These are phyloP conservation scores for Bauhinia variegata DNA, from an alignment of 306 rosid genomes.

Conservation along the genomic window DNA sequence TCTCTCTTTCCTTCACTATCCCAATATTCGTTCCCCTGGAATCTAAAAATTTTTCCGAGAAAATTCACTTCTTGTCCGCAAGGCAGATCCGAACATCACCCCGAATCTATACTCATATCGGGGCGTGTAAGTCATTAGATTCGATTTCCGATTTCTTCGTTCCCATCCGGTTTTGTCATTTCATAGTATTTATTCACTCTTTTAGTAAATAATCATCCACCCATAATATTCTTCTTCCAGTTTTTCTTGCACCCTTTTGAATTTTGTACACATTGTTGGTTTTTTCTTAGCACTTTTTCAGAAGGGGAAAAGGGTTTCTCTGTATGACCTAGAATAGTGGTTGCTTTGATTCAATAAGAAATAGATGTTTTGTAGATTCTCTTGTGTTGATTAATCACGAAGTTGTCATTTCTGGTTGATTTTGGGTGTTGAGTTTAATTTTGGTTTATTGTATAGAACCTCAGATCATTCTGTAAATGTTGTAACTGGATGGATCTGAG, in stretches of 20 bases:
- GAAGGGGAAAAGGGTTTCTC: constrained; percentile 30
- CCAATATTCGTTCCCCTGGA: constrained; percentile 20
- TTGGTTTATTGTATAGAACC: constrained; percentile 28
- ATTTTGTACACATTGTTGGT: neutral
- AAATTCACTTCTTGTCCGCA: constrained; percentile 35
- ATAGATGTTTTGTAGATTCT: constrained; percentile 34
- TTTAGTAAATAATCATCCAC: constrained; percentile 21
- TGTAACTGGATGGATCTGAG: constrained; percentile 61
- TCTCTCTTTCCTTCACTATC: constrained; percentile 11
- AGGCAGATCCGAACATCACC: constrained; percentile 58
- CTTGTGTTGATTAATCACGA: constrained; percentile 33
- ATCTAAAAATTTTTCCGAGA: constrained; percentile 27
- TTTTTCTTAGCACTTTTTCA: neutral
- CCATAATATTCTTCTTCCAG: constrained; percentile 4
- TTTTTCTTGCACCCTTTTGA: constrained; percentile 22
- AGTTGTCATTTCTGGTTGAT: constrained; percentile 13
- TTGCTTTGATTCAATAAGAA: constrained; percentile 37
- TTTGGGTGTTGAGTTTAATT: constrained; percentile 35
- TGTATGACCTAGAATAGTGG: constrained; percentile 33
- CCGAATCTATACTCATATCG: constrained; percentile 28
- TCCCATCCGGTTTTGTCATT: constrained; percentile 26
- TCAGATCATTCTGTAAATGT: constrained; percentile 43
- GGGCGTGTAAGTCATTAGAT: constrained; percentile 37
- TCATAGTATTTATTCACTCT: constrained; percentile 25
- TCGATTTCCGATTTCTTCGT: constrained; percentile 4